Conservation (phyloP, 1,284 basidiomycete species). For the Chalciporus sp. region DNA sequence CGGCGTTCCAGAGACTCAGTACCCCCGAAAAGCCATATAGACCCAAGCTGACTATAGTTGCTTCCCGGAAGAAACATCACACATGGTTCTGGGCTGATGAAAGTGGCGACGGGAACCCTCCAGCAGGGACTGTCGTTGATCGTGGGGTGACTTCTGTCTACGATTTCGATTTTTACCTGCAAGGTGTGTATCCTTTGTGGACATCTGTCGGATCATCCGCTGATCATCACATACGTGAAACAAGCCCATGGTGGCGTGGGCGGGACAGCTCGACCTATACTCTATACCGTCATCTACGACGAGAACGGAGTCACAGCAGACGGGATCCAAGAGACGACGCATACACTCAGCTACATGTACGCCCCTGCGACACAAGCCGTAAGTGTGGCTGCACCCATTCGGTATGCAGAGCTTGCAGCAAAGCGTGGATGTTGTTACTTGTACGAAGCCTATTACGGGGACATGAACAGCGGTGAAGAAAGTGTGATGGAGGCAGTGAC, state of each 20-base stretch:
- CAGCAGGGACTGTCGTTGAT: conserved; percentile 77
- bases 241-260: conserved; percentile 59
- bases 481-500: conserved; percentile 50
- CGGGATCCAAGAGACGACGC: conserved; percentile 57
- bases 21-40: conserved; percentile 46
- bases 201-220: conserved; percentile 24
- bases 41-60: conserved; percentile 68
- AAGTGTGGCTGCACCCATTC: conserved; percentile 75
- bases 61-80: conserved; percentile 82
- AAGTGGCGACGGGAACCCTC: conserved; percentile 67
- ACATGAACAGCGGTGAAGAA: conserved; percentile 41
- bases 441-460: conserved; percentile 50
- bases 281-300: conserved; percentile 78
- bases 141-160: conserved; percentile 68
- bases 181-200: conserved; percentile 39
- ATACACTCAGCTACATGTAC: conserved; percentile 74
- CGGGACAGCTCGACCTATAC: conserved; percentile 69
- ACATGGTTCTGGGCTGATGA: conserved; percentile 67
- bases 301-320: conserved; percentile 71
- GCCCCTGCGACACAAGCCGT: conserved; percentile 81
- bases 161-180: conserved; percentile 77
- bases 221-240: conserved; percentile 16
- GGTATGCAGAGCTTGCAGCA: conserved; percentile 76
- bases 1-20: conserved; percentile 58
- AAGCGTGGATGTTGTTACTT: conserved; percentile 78